A percentile compares a stretch with the other conserved stretches of the same genome.
Evolutionary conservation across 208 protist genomes (phyloP).

Genomic region (Leishmania martiniquensis): DNA sequence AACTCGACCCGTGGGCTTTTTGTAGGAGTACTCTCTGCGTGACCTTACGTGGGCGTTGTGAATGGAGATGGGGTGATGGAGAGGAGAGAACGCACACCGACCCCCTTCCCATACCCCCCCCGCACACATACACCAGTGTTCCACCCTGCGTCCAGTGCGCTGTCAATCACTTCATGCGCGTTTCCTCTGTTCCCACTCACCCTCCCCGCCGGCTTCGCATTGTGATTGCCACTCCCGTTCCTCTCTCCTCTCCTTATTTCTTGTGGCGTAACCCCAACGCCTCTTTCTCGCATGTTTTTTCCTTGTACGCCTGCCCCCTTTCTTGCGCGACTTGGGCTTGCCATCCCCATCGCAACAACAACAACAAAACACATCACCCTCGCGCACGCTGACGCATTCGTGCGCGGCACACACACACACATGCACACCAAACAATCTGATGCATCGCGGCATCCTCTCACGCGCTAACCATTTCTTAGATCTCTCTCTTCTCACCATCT

Average conservation of each 20-base stretch:
- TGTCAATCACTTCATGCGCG: constrained; percentile 1
- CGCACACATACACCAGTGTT: not conserved
- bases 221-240: not conserved
- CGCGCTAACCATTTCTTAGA: not conserved
- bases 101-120: not conserved
- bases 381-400: not conserved
- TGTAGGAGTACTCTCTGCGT: not conserved
- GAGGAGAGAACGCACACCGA: not conserved
- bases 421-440: not conserved
- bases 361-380: not conserved
- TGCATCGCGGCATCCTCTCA: not conserved
- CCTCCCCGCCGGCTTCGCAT: not conserved
- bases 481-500: not conserved
- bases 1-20: not conserved
- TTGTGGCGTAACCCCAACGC: not conserved
- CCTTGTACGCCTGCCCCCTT: not conserved
- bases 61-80: not conserved
- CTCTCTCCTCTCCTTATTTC: not conserved
- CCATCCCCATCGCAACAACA: not conserved
- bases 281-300: not conserved
- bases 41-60: not conserved
- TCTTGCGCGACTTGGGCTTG: not conserved
- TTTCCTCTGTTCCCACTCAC: constrained; percentile 1
- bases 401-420: not conserved
- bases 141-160: not conserved